Evolutionary conservation across 2,329 filamentous ascomycete species (phyloP).

Genomic region (Botrytis hyacinthi): DNA sequence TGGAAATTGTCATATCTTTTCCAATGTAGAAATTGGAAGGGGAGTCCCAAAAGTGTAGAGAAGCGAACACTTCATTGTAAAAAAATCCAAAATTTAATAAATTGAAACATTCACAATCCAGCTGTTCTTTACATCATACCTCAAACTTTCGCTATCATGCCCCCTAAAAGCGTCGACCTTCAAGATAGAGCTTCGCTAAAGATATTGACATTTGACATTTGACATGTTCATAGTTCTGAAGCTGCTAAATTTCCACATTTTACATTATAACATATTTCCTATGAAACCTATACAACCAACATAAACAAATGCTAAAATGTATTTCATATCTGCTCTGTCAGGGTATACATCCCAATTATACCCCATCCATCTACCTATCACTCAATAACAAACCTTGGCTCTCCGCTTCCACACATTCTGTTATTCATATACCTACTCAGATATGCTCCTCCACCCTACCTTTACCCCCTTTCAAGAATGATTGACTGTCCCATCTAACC

Average conservation of each 20-base stretch:
- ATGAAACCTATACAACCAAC: rapidly evolving
- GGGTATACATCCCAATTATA: not conserved
- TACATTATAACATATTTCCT: not conserved
- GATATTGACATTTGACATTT: not conserved
- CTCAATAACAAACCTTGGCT: not conserved
- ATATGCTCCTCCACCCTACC: not conserved
- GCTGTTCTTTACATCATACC: not conserved
- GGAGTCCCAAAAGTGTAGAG: not conserved
- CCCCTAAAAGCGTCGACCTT: not conserved
- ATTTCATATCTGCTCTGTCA: not conserved
- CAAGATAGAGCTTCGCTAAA: not conserved
- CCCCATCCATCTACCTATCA: not conserved
- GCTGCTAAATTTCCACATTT: not conserved
- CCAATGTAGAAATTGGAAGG: too few species aligned
- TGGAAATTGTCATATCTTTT: conserved; percentile 9
- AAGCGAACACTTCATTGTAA: not conserved
- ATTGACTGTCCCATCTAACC: not conserved
- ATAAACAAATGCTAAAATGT: not conserved
- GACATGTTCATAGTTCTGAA: not conserved
- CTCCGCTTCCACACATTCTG: not conserved
- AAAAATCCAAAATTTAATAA: not conserved
- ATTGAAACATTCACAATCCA: not conserved
- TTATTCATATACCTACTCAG: not conserved
- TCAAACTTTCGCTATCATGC: not conserved
- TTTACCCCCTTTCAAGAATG: not conserved